These are phyloP conservation scores for Termitomyces sp. DNA, from an alignment of 768 basidiomycete species.

Conservation along the genomic window DNA sequence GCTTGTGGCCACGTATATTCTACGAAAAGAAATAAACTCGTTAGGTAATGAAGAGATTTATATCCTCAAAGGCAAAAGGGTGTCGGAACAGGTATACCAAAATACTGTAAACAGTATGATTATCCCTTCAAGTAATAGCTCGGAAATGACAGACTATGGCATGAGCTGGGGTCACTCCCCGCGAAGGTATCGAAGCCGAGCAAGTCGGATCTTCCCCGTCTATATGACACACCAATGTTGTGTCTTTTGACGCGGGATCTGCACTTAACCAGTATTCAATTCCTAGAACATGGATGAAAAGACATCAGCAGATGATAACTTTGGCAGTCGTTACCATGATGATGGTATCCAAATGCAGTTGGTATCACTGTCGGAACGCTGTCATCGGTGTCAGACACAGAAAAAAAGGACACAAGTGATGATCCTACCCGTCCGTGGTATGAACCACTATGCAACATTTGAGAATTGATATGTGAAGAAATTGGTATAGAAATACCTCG, in stretches of 20 bases:
- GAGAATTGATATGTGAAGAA: background rate
- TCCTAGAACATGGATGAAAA: slow-evolving; percentile 21
- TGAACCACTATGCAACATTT: slow-evolving; percentile 35
- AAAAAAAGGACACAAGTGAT: background rate
- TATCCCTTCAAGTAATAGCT: background rate
- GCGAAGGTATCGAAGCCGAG: slow-evolving; percentile 40
- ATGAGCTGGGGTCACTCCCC: slow-evolving; percentile 41
- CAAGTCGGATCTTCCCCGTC: slow-evolving; percentile 46
- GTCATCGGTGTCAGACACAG: background rate
- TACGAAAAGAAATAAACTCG: background rate
- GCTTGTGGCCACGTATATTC: background rate
- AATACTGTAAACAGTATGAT: slow-evolving; percentile 23
- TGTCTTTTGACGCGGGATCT: slow-evolving; percentile 31
- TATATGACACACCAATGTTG: slow-evolving; percentile 32
- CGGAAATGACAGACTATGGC: slow-evolving; percentile 26
- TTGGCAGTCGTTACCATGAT: slow-evolving; percentile 34
- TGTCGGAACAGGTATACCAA: slow-evolving; percentile 30
- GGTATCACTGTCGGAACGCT: slow-evolving; percentile 52
- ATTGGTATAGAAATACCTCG: slow-evolving; percentile 28
- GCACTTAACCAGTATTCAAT: slow-evolving; percentile 46
- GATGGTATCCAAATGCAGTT: slow-evolving; percentile 40
- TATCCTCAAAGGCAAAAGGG: slow-evolving; percentile 25
- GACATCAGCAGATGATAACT: background rate
- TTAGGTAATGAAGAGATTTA: background rate
- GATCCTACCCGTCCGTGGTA: slow-evolving; percentile 38